Conservation (phyloP, 257 asterid genomes). For the Solanum megistacrolobum region DNA sequence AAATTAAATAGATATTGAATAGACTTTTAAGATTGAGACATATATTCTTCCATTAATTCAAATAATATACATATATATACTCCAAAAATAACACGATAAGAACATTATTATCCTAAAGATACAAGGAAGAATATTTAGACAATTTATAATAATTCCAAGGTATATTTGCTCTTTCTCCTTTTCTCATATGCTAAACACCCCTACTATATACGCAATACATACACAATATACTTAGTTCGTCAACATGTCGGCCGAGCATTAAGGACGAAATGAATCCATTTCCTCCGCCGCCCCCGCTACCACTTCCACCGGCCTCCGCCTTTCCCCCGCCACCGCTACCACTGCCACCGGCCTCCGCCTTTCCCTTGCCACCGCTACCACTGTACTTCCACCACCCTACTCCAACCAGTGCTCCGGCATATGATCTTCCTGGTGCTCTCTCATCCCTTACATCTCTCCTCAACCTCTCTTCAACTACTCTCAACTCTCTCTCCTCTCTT, state of each 20-base stretch:
- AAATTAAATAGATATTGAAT: no score
- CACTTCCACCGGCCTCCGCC: background rate
- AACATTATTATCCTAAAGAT: no score
- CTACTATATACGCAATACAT: background rate
- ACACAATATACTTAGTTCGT: background rate
- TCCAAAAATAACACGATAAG: no score
- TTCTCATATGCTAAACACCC: no score
- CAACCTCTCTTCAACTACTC: slow-evolving; percentile 30
- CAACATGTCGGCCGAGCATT: background rate
- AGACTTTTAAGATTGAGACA: no score
- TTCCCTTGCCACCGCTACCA: background rate
- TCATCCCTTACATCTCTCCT: slow-evolving; percentile 50
- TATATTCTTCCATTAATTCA: no score
- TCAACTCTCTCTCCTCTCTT: slow-evolving; percentile 37
- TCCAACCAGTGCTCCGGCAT: slow-evolving; percentile 11
- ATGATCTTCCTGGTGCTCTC: slow-evolving; percentile 27
- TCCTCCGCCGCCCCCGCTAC: background rate
- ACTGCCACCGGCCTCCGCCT: background rate
- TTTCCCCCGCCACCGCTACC: background rate
- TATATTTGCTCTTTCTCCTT: no score
- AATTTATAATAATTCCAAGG: no score
- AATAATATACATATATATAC: no score
- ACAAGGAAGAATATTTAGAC: no score
- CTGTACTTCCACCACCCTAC: background rate
- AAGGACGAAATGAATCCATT: background rate